Percentiles rank a stretch among this genome's conserved stretches.
Conservation (phyloP, 1,284 basidiomycete genomes). For the Moesziomyces globuligerus region DNA sequence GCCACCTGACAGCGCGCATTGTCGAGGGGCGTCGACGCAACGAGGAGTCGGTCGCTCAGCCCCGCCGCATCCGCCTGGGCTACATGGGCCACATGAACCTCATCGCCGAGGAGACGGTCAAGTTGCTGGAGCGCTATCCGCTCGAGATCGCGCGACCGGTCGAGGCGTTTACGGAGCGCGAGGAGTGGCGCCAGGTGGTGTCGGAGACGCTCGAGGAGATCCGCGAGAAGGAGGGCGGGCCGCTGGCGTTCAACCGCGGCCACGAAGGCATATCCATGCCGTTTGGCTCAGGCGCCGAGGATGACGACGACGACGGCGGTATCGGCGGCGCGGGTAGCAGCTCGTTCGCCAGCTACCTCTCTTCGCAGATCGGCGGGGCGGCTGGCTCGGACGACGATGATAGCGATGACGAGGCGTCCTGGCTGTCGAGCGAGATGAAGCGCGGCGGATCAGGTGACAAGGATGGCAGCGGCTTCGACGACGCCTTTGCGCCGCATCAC, state of each 20-base stretch:
- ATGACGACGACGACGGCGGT: conserved; percentile 39
- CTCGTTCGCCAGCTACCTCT: conserved; percentile 65
- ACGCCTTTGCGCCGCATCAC: conserved; percentile 36
- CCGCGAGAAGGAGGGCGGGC: conserved; percentile 61
- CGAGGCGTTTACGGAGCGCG: conserved; percentile 43
- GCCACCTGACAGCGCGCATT: conserved; percentile 56
- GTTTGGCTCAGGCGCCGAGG: conserved; percentile 45
- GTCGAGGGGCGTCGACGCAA: conserved; percentile 62
- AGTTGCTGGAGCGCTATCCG: conserved; percentile 85
- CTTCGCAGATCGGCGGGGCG: conserved; percentile 62
- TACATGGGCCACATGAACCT: conserved; percentile 98
- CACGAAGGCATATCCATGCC: conserved; percentile 46
- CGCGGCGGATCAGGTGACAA: conserved; percentile 17
- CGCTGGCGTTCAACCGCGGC: conserved; percentile 63
- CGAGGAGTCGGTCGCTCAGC: conserved; percentile 52
- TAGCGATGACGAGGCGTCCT: conserved; percentile 59
- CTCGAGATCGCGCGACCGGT: conserved; percentile 49
- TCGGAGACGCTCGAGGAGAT: conserved; percentile 61
- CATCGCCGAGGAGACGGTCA: conserved; percentile 89
- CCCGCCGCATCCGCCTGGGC: conserved; percentile 70
- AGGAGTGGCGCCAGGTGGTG: conserved; percentile 63
- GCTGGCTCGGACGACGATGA: conserved; percentile 59
- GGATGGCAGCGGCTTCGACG: conserved; percentile 50
- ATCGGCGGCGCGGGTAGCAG: conserved; percentile 44
- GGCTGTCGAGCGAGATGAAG: conserved; percentile 54